phyloP scores from a whole-genome alignment of 768 basidiomycete genomes.

The Infundibulicybe gibba region DNA sequence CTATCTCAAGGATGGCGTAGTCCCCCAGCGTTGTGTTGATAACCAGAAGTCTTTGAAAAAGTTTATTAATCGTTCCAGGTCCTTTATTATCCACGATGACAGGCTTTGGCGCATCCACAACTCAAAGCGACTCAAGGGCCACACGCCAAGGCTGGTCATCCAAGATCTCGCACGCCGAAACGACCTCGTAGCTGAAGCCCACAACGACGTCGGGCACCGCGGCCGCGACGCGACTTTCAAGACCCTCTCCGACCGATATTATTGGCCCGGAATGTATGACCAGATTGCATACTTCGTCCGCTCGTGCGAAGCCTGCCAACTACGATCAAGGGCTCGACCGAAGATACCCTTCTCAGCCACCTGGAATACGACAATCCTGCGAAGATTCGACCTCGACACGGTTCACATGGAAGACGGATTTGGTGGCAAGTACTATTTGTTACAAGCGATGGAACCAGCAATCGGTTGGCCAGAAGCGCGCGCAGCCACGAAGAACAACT shows the following conservation, averaged over 20 bases:
- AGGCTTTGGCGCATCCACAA: slow-evolving; percentile 13
- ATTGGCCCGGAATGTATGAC: slow-evolving; percentile 31
- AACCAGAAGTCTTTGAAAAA: too few relatives aligned
- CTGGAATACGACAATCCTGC: slow-evolving; percentile 15
- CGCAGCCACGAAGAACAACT: slow-evolving; percentile 5
- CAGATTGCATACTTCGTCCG: slow-evolving; percentile 22
- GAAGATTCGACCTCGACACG: slow-evolving; percentile 19
- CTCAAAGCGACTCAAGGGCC: too few relatives aligned
- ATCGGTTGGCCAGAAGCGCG: slow-evolving; percentile 19
- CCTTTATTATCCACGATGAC: slow-evolving; percentile 13
- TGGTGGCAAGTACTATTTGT: slow-evolving; percentile 16
- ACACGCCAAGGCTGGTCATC: slow-evolving; percentile 19
- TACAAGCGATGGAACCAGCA: slow-evolving; percentile 18
- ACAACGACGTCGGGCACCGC: slow-evolving; percentile 23
- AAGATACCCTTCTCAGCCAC: slow-evolving; percentile 15
- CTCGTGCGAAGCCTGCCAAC: slow-evolving; percentile 29
- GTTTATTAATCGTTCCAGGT: too few relatives aligned
- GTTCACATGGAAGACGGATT: slow-evolving; percentile 22
- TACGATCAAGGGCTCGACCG: slow-evolving; percentile 12
- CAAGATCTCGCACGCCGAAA: slow-evolving; percentile 3
- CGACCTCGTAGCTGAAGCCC: slow-evolving; percentile 16
- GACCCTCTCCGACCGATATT: slow-evolving; percentile 17
- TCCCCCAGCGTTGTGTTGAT: too few relatives aligned
- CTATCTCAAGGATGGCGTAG: too few relatives aligned
- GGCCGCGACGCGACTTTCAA: slow-evolving; percentile 22